These are phyloP conservation scores for Aspergillus eucalypticola DNA, from an alignment of 2,329 filamentous ascomycete genomes.

Conservation along the genomic window DNA sequence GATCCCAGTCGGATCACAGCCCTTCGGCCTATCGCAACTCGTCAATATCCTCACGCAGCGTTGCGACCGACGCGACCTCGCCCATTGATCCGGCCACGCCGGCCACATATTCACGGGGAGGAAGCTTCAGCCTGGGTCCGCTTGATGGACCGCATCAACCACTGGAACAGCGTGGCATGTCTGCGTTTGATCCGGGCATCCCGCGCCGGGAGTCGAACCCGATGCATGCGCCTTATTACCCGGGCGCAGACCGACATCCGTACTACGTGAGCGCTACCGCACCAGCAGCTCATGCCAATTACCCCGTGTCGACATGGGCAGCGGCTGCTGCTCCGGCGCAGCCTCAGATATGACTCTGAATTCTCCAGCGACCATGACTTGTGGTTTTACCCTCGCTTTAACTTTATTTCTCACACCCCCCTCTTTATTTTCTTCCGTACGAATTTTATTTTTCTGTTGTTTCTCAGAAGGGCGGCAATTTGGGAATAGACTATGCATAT, in stretches of 20 bases:
- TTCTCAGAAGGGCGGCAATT: conserved; percentile 24
- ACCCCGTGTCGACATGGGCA: conserved; percentile 41
- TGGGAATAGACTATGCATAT: conserved; percentile 27
- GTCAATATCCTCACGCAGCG: conserved; percentile 41
- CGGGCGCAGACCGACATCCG: conserved; percentile 32
- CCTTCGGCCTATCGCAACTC: conserved; percentile 42
- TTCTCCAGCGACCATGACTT: conserved; percentile 6
- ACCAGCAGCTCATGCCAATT: conserved; percentile 33
- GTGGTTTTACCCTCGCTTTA: conserved; percentile 14
- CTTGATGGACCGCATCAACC: conserved; percentile 32
- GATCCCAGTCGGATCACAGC: conserved; percentile 39
- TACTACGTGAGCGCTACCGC: conserved; percentile 35
- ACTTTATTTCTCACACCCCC: conserved; percentile 13
- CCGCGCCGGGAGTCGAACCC: conserved; percentile 40
- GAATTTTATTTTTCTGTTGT: conserved; percentile 14
- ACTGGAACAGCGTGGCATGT: conserved; percentile 36
- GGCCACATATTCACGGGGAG: conserved; percentile 36
- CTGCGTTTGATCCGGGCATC: conserved; percentile 34
- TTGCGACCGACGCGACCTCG: conserved; percentile 41
- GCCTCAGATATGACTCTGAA: conserved; percentile 36
- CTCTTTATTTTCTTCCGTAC: conserved; percentile 12
- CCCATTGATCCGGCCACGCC: conserved; percentile 41
- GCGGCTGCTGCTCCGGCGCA: conserved; percentile 40
- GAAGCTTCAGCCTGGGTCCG: conserved; percentile 39
- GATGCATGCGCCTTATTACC: conserved; percentile 37